Evolutionary conservation across 1,284 basidiomycete genomes (phyloP).

Genomic region (Ganoderma sinense): DNA sequence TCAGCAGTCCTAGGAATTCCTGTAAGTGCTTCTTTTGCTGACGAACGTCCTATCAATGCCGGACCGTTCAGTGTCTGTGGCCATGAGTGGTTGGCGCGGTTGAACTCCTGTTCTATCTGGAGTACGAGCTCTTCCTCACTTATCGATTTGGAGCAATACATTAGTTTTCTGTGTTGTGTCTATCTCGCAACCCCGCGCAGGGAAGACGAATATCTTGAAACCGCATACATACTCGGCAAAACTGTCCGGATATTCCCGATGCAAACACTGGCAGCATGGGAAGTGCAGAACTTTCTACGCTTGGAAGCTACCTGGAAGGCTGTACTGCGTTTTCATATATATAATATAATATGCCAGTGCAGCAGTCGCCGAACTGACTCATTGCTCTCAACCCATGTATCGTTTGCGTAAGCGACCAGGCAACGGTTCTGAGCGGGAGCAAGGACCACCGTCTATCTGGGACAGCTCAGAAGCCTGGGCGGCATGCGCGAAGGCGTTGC

Average conservation of each 20-base stretch:
- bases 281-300: constrained; percentile 2
- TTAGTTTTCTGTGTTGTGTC: neutral
- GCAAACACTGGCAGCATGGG: neutral
- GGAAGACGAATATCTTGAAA: neutral
- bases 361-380: neutral
- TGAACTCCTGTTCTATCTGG: neutral
- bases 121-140: neutral
- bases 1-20: neutral
- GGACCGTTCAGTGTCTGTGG: neutral
- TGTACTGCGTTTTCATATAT: constrained; percentile 4
- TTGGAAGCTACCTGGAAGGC: neutral
- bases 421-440: constrained; percentile 10
- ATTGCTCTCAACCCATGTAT: constrained; percentile 18
- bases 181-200: neutral
- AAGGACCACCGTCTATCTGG: constrained; percentile 13
- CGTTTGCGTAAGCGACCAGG: constrained; percentile 19
- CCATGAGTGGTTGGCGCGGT: neutral
- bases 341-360: neutral
- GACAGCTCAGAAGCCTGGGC: constrained; percentile 30
- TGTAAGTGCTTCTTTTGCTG: neutral
- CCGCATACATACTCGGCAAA: neutral
- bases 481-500: constrained; percentile 27
- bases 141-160: neutral
- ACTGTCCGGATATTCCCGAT: neutral
- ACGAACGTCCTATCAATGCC: neutral